Evolutionary conservation across 805 yeast species (phyloP), one percentile per base, ranked within the genome.

Genomic region (Starmerella stigmatis): DNA sequence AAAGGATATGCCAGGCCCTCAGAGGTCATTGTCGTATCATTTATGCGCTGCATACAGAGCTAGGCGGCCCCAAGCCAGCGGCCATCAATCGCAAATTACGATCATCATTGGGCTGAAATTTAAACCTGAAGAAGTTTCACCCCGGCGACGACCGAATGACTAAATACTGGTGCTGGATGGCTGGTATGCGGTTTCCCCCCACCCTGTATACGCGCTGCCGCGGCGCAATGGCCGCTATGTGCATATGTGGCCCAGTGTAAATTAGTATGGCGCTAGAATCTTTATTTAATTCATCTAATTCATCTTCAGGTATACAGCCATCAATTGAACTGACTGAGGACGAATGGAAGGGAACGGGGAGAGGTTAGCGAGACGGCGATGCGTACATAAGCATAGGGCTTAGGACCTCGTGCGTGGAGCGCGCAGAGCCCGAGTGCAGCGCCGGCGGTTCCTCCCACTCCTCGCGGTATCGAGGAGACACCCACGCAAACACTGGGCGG

Each of bases 1-100:
- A 9, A 28, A 5, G 12, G 6, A 8, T 9, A 28, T 28, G 31
- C 7, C 9, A 26, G 41, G 44, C 54, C 53, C 56, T 45, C 57
- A 47, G 53, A 27, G 30, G 36, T 21, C 10, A 32, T 16, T 39
- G 43, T 53, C 50, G 49, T 55, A 47, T 51, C 57, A 55, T 26
- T n/a, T 19, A 23, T 23, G 45, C 49, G 41, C 45, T 39, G 31
- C 30, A 28, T 36, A 36, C 40, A 36, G 40, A 36, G 40, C 40
- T 36, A 36, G 40, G 40, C 40, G 40, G 40, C 40, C 17, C 40
- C 40, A 36, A 36, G 40, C 11, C 41, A 13, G 20, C 41, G 38
- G 45, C 30, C 44, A 29, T 53, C 60, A 55, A 51, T 49, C 55
- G 57, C 58, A 51, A 56, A 57, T 54, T 55, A 56, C 53, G 43